Conservation (phyloP, 306 rosid species). For the Rosa chinensis region DNA sequence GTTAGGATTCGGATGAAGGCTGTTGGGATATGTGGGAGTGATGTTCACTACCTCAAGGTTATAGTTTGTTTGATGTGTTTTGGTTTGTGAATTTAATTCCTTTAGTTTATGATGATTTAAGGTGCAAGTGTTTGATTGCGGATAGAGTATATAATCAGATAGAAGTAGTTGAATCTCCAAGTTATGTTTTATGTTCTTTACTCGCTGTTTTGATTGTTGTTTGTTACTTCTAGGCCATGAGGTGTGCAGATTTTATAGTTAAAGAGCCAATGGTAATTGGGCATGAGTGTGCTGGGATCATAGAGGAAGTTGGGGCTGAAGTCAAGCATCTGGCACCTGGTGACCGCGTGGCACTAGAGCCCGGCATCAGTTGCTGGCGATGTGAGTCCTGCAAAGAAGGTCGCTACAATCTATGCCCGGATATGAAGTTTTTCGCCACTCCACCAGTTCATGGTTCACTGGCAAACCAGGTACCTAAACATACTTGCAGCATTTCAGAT, state of each 20-base stretch:
- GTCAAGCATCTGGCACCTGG: conserved; percentile 60
- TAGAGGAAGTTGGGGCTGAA: conserved; percentile 74
- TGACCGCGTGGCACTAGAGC: conserved; percentile 84
- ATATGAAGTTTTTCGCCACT: conserved; percentile 88
- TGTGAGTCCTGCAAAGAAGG: conserved; percentile 76
- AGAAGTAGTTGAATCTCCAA: background rate
- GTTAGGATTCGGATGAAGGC: conserved; percentile 77
- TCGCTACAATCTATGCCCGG: conserved; percentile 80
- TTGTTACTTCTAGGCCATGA: conserved; percentile 55
- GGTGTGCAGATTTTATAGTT: conserved; percentile 69
- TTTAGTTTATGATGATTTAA: background rate
- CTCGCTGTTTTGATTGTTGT: conserved; percentile 18
- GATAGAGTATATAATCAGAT: background rate
- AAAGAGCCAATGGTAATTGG: conserved; percentile 95
- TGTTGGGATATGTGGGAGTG: conserved; percentile 97
- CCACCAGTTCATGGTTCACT: conserved; percentile 92
- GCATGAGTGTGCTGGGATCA: conserved; percentile 91
- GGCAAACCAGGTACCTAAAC: conserved; percentile 69
- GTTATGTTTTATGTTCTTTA: background rate
- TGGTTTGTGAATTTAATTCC: background rate
- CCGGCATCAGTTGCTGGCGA: conserved; percentile 85
- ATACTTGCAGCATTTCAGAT: background rate
- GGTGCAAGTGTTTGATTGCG: background rate
- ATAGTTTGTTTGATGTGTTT: background rate
- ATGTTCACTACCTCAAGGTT: conserved; percentile 90